Base-by-base conservation (phyloP, 345 rosid species). In the Lumnitzera littorea region DNA sequence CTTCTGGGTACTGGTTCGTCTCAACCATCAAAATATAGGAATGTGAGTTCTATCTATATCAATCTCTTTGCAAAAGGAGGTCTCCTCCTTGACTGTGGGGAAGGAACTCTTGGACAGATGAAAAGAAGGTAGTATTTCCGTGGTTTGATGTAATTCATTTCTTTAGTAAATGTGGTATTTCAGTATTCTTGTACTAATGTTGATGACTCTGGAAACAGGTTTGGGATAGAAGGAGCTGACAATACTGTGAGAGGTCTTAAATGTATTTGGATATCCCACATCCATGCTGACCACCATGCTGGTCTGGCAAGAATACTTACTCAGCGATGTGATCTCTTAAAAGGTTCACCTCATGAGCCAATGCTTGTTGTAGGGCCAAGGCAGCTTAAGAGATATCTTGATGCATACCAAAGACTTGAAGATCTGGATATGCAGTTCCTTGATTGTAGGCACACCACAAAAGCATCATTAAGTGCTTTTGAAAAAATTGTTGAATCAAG, bases 1-100 rank as follows among this genome's bases (percentile, higher is more conserved):
- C 85, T 92, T 74, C 65, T 89, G 61, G 98, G 98, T 50, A 92
- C 98, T 8, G 98, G 98, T 53, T 92, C 98, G 8, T 89, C 96
- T n/a, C 96, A 92, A 74, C 98, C 98, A 66, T 92, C 98, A 43
- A 92, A 92, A 74, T 89, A 89, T 64, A 75, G 98, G 53, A 92
- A 89, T 53, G 98, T 92, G 53, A 92, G 80, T 69, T 74, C 98
- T 7, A 69, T 89, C 49, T 82, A 76, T 73, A 60, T 92, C 50
- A 84, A 92, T 77, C 81, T 92, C 50, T 92, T 82, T 63, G 76
- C 86, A 36, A 82, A 75, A 64, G 98, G 96, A 46, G 77, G 96
- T 66, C 64, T 92, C 71, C 85, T 92, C 53, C 73, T 89, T 60
- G 97, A 92, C 64, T 92, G 98, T 46, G 96, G 98, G 11, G 98